Base-by-base conservation (phyloP, 768 basidiomycete species). In the Cystoderma amianthinum region DNA sequence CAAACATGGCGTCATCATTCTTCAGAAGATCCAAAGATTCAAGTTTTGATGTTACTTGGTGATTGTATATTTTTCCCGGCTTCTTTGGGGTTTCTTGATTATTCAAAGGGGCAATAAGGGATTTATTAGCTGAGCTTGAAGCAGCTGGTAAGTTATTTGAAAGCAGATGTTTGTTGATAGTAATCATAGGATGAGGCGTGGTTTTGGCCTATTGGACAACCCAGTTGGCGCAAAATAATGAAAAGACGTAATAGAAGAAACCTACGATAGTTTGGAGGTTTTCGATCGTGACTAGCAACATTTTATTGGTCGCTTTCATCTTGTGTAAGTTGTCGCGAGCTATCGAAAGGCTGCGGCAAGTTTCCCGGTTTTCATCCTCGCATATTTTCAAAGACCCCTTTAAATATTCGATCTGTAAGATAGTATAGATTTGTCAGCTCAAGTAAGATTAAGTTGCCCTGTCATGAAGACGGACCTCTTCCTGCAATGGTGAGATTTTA, bases 191-290 rank as follows among this genome's bases (percentile, higher is more conserved):
- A 7, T 28, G 25, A 28, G 25, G n/a, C 25, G 7, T 28, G 25
- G 25, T 7, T 28, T n/a, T n/a, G n/a, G n/a, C n/a, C n/a, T n/a
- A n/a, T n/a, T n/a, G n/a, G n/a, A n/a, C n/a, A n/a, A n/a, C n/a
- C n/a, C n/a, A n/a, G n/a, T n/a, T n/a, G n/a, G n/a, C n/a, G n/a
- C n/a, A n/a, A n/a, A 28, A 7, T 28, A 28, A 28, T 28, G 7
- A 28, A n/a, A 28, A 36, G 18, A 36, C 18, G n/a, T n/a, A n/a
- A n/a, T n/a, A n/a, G n/a, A n/a, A 36, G 17, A 7, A 17, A 43
- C 54, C 51, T 40, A 60, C 55, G 32, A 57, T 55, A 23, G 42
- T 49, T 32, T 56, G 57, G 17, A 64, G 47, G 34, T 59, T 57
- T 17, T 49, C 46, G 20, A 64, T 56, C 34, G 58, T 61, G 11